A percentile compares a stretch with the other conserved stretches of the same genome.
These are phyloP conservation scores for Penicillium dipodomyicola DNA, from an alignment of 495 filamentous ascomycete species.

Conservation along the genomic window DNA sequence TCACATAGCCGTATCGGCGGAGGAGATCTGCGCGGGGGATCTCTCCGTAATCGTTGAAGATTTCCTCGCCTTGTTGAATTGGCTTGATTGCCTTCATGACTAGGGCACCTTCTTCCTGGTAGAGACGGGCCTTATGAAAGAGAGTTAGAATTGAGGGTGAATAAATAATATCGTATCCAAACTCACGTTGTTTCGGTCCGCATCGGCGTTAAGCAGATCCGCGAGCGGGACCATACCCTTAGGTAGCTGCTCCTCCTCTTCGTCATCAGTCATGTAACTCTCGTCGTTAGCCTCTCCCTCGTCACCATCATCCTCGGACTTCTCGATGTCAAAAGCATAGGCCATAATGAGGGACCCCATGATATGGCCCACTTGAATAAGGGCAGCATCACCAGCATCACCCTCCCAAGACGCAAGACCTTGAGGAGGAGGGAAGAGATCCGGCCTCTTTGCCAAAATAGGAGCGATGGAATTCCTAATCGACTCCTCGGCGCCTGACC, in stretches of 20 bases:
- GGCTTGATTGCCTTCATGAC: constrained; percentile 64
- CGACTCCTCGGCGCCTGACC: constrained; percentile 63
- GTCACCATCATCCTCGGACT: constrained; percentile 51
- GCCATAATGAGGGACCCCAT: constrained; percentile 91
- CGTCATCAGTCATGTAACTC: constrained; percentile 67
- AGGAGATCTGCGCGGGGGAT: constrained; percentile 79
- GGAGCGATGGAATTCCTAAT: constrained; percentile 64
- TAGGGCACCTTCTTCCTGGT: constrained; percentile 62
- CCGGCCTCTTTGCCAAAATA: constrained; percentile 47
- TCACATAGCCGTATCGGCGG: constrained; percentile 86
- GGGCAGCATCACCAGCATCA: constrained; percentile 45
- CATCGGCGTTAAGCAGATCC: constrained; percentile 90
- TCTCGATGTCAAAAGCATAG: constrained; percentile 85
- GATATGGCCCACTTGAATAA: constrained; percentile 64
- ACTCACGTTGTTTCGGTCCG: constrained; percentile 71
- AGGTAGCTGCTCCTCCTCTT: constrained; percentile 57
- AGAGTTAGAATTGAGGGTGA: constrained; percentile 14
- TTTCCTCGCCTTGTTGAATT: constrained; percentile 70
- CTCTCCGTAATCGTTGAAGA: constrained; percentile 89
- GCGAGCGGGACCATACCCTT: constrained; percentile 93
- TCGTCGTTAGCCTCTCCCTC: constrained; percentile 57
- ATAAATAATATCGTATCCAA: background rate
- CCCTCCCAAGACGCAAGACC: constrained; percentile 52
- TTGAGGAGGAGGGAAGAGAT: constrained; percentile 46
- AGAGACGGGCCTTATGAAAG: constrained; percentile 56